These are phyloP conservation scores for Paramecium sexaurelia DNA, from an alignment of 73 alveolate genomes.

Conservation along the genomic window DNA sequence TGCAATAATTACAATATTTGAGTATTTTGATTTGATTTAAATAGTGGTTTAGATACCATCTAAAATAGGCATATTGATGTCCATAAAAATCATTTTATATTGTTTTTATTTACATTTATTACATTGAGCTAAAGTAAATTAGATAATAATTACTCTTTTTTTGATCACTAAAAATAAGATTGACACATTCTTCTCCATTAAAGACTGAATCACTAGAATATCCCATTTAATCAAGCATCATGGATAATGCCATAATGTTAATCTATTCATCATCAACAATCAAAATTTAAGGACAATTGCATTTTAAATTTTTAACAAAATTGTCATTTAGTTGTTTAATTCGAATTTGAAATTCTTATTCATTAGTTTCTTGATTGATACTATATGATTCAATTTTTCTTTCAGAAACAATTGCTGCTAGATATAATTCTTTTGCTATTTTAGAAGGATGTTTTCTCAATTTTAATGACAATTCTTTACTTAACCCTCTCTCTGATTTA, in stretches of 20 bases:
- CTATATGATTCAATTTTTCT: neutral
- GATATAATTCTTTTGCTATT: neutral
- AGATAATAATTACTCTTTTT: neutral
- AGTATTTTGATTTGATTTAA: neutral
- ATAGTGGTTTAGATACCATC: slow-evolving; percentile 26
- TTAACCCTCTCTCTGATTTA: neutral
- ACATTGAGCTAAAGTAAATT: neutral
- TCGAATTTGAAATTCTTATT: neutral
- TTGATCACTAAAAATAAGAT: neutral
- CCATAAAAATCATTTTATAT: slow-evolving; percentile 30
- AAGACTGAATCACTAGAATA: slow-evolving; percentile 18
- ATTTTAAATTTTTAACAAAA: neutral
- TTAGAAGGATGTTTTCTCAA: neutral
- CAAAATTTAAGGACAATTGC: neutral
- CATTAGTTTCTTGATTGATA: neutral
- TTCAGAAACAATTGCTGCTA: neutral
- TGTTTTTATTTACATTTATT: neutral
- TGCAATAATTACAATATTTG: neutral
- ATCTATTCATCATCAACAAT: slow-evolving; percentile 44
- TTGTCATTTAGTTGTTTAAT: neutral
- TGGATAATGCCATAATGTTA: neutral
- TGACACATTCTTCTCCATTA: slow-evolving; percentile 43
- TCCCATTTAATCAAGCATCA: slow-evolving; percentile 41
- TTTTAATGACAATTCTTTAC: neutral
- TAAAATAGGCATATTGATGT: slow-evolving; percentile 49